phyloP scores from a whole-genome alignment of 2,329 filamentous ascomycete genomes.

The Lachnellula hyalina region DNA sequence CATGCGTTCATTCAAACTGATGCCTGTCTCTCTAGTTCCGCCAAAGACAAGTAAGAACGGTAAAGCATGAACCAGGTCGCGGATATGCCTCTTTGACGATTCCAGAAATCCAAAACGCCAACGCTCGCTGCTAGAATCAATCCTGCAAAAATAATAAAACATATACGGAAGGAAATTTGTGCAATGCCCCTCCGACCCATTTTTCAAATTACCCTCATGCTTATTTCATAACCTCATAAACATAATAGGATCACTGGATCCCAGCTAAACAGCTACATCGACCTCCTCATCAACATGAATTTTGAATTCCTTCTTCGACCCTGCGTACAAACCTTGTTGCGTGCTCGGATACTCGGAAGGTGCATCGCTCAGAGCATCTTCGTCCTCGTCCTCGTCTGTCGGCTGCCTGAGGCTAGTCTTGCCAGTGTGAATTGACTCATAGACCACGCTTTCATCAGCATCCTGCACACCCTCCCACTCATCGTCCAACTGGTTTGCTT shows the following conservation, averaged over 20 bases:
- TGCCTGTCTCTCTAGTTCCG: neutral
- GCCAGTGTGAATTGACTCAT: neutral
- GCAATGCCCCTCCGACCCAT: neutral
- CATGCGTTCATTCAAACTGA: neutral
- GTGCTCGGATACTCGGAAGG: constrained; percentile 54
- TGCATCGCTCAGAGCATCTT: constrained; percentile 29
- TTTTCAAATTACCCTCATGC: neutral
- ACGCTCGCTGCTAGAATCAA: constrained; percentile 3
- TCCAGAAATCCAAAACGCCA: constrained; percentile 2
- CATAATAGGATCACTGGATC: neutral
- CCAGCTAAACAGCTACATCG: constrained; percentile 10
- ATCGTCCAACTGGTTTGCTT: constrained; percentile 15
- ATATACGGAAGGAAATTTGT: neutral
- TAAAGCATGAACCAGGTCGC: neutral
- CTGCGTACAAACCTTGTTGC: constrained; percentile 28
- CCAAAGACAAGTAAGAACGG: neutral
- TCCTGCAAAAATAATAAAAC: neutral
- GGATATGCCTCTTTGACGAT: neutral
- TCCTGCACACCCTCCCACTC: constrained; percentile 28
- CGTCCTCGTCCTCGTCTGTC: constrained; percentile 24
- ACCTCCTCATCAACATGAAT: constrained; percentile 28
- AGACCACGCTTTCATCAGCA: constrained; percentile 24
- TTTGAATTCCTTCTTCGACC: constrained; percentile 16
- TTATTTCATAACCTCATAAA: neutral
- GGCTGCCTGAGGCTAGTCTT: neutral